Percentiles rank a stretch among this genome's conserved stretches.
Conservation (phyloP, 768 basidiomycete genomes). For the Leccinum subgranulosum region DNA sequence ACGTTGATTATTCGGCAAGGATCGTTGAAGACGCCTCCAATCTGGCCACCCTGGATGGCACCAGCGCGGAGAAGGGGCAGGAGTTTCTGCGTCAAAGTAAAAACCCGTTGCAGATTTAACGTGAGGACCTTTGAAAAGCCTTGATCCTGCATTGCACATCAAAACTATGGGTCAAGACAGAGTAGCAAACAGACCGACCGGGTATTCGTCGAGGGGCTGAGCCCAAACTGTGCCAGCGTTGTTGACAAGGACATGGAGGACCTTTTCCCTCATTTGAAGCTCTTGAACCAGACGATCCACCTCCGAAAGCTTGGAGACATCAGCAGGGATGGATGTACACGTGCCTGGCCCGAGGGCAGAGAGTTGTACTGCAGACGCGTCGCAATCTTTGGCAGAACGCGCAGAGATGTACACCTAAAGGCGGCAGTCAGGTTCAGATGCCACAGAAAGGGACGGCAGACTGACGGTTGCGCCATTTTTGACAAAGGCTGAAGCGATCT, state of each 20-base stretch:
- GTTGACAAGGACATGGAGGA: constrained; percentile 58
- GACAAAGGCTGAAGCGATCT: constrained; percentile 66
- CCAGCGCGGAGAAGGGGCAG: constrained; percentile 53
- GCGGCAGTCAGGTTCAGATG: neutral
- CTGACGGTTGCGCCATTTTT: constrained; percentile 56
- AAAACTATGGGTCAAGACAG: neutral
- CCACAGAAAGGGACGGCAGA: neutral
- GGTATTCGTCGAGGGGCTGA: constrained; percentile 43
- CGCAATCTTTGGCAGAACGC: constrained; percentile 50
- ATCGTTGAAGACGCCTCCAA: constrained; percentile 37
- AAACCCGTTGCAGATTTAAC: constrained; percentile 61
- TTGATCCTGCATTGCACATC: constrained; percentile 37
- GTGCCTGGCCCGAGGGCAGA: constrained; percentile 49
- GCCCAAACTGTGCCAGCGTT: constrained; percentile 64
- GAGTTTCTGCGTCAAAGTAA: constrained; percentile 59
- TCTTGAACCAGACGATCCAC: constrained; percentile 52
- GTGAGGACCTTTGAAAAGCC: constrained; percentile 61
- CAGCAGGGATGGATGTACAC: constrained; percentile 52
- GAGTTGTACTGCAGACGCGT: constrained; percentile 49
- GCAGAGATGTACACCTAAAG: constrained; percentile 61
- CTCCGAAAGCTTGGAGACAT: constrained; percentile 52
- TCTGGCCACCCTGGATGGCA: constrained; percentile 38
- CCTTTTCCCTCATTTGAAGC: constrained; percentile 48
- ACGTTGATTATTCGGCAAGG: constrained; percentile 63
- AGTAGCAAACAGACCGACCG: constrained; percentile 29